Evolutionary conservation across 108 stramenopile species (phyloP).

Genomic region (Cyclotella baltica): DNA sequence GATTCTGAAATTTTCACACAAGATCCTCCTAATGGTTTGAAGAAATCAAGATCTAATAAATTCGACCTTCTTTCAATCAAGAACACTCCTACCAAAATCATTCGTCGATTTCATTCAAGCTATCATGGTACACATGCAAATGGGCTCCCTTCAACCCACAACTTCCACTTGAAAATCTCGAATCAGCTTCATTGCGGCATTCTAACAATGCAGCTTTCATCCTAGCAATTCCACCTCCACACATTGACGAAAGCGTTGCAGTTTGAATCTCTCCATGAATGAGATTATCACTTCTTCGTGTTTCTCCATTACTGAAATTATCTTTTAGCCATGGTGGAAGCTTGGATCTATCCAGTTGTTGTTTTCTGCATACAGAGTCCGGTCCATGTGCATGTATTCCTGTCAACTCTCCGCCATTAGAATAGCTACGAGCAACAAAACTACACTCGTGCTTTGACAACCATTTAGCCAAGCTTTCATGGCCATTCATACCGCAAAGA

Average conservation of each 20-base stretch:
- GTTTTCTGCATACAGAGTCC: not conserved
- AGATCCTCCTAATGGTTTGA: no score
- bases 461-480: slow-evolving; percentile 27
- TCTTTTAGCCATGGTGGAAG: not conserved
- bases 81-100: no score
- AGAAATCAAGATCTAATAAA: no score
- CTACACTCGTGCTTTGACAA: slow-evolving; percentile 36
- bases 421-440: slow-evolving; percentile 8
- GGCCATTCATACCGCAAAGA: slow-evolving; percentile 58
- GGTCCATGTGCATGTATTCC: not conserved
- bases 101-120: slow-evolving; percentile 4
- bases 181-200: not conserved
- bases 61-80: no score
- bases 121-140: not conserved
- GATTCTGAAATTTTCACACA: no score
- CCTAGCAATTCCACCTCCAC: not conserved
- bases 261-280: slow-evolving; percentile 5
- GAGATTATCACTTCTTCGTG: not conserved
- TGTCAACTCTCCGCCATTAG: not conserved
- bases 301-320: not conserved
- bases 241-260: not conserved
- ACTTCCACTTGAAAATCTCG: no score
- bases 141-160: no score
- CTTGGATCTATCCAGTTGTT: not conserved
- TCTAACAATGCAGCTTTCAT: not conserved